These are phyloP conservation scores for Hirsutella thompsonii DNA, from an alignment of 2,329 filamentous ascomycete genomes.

Conservation along the genomic window DNA sequence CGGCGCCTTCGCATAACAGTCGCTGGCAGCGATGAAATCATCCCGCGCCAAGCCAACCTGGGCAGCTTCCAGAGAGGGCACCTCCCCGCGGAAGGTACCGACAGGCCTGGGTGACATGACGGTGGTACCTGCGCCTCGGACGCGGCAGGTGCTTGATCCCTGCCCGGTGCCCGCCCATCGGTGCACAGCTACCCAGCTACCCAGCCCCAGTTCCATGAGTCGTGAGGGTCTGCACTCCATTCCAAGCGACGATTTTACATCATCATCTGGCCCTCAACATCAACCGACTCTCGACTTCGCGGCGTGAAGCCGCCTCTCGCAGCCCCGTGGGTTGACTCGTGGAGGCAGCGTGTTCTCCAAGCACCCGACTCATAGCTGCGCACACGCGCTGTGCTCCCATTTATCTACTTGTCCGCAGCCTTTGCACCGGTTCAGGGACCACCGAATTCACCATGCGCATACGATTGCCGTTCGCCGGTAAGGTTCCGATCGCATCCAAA, in stretches of 20 bases:
- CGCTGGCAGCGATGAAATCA: neutral
- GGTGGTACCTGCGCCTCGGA: neutral
- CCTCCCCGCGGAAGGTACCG: neutral
- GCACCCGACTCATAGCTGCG: too few species aligned
- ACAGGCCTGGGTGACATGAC: neutral
- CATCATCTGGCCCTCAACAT: too few species aligned
- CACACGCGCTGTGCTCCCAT: too few species aligned
- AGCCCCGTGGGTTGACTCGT: too few species aligned
- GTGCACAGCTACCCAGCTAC: neutral
- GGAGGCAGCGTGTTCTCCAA: too few species aligned
- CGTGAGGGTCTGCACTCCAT: neutral
- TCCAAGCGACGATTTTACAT: too few species aligned
- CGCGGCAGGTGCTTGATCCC: neutral
- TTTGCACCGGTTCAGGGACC: too few species aligned
- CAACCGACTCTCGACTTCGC: too few species aligned
- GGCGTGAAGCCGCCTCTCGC: too few species aligned
- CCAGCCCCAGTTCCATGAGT: neutral
- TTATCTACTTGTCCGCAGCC: too few species aligned
- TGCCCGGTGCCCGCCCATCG: neutral
- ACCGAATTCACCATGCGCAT: conserved; percentile 54
- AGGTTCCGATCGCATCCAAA: conserved; percentile 13
- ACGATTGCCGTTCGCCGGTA: conserved; percentile 79
- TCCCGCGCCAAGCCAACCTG: neutral
- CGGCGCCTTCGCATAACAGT: neutral
- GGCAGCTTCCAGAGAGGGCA: neutral